Base-by-base conservation (phyloP, 345 rosid genomes). In the Carallia pectinifolia region DNA sequence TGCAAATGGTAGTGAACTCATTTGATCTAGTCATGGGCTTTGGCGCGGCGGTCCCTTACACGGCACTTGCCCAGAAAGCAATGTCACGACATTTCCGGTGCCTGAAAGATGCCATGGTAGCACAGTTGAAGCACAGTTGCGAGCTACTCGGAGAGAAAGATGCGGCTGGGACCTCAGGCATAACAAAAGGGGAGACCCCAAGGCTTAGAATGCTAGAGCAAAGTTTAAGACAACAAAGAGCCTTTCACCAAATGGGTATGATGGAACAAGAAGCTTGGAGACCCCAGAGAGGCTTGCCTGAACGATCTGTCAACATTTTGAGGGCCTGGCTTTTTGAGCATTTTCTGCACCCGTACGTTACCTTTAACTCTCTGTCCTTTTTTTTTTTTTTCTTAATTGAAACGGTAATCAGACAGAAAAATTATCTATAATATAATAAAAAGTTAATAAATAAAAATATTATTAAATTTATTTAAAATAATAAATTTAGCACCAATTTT, bases 251-350 rank as follows among this genome's bases (percentile, higher is more conserved):
- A 73, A 87, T 93, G 96, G 97, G 98, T 4, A 89, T 90, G 97
- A 86, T 95, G 90, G 97, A 94, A 61, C 96, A 91, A 73, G 97
- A 94, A 80, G 96, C 97, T 18, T 91, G 98, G 98, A 82, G 98
- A 53, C 97, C 97, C 6, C 98, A 94, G 71, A 79, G 98, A 50
- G 98, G 98, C 75, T 72, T 94, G 79, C 98, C 98, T 34, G 98
- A 94, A 72, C 85, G 97, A 53, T 91, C 98, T 12, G 97, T 94
- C 83, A 91, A 83, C 86, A 86, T 91, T 71, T 79, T 94, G 61
- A 77, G 99, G 65, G 96, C 99, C 39, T 94, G 99, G 99, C 99
- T 94, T 74, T 94, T 91, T 53, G 97, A 94, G 80, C 99, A 94
- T 83, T 94, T 94, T 74, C 95, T 94, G 62, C 97, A 94, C 82